These are phyloP conservation scores for Maudiozyma turicensis DNA, from an alignment of 805 yeast species.

Conservation along the genomic window DNA sequence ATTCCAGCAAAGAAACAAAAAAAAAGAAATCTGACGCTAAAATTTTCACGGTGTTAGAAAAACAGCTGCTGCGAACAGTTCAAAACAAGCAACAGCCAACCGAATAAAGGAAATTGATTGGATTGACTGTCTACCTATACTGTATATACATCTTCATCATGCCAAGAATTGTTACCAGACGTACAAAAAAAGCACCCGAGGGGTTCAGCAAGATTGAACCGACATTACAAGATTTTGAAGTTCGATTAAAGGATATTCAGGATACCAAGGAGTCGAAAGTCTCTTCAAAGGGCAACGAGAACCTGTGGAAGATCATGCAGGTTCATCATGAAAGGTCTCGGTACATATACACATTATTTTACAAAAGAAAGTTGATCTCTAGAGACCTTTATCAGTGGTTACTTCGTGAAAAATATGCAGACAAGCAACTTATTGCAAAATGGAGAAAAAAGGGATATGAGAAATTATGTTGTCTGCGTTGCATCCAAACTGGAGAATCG, in stretches of 20 bases:
- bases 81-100: too few species aligned
- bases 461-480: slow-evolving; percentile 69
- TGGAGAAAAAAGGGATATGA: slow-evolving; percentile 85
- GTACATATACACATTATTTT: slow-evolving; percentile 65
- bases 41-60: too few species aligned
- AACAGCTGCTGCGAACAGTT: too few species aligned
- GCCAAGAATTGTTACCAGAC: slow-evolving; percentile 18
- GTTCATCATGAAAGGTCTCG: slow-evolving; percentile 68
- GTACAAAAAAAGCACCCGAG: slow-evolving; percentile 49
- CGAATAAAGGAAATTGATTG: too few species aligned
- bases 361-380: slow-evolving; percentile 58
- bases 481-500: slow-evolving; percentile 56
- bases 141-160: slow-evolving; percentile 2
- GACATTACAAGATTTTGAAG: slow-evolving; percentile 49
- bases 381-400: slow-evolving; percentile 66
- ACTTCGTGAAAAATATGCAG: slow-evolving; percentile 54
- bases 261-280: slow-evolving; percentile 31
- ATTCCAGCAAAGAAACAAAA: too few species aligned
- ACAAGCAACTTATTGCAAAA: slow-evolving; percentile 66
- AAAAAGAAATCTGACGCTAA: too few species aligned
- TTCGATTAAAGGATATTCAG: slow-evolving; percentile 47
- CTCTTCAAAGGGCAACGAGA: slow-evolving; percentile 43
- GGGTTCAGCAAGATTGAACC: slow-evolving; percentile 65
- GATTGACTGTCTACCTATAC: not conserved
- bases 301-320: slow-evolving; percentile 60